Evolutionary conservation across 2,329 filamentous ascomycete species (phyloP), one percentile per base, ranked within the genome.

Genomic region (Didymella lethalis): DNA sequence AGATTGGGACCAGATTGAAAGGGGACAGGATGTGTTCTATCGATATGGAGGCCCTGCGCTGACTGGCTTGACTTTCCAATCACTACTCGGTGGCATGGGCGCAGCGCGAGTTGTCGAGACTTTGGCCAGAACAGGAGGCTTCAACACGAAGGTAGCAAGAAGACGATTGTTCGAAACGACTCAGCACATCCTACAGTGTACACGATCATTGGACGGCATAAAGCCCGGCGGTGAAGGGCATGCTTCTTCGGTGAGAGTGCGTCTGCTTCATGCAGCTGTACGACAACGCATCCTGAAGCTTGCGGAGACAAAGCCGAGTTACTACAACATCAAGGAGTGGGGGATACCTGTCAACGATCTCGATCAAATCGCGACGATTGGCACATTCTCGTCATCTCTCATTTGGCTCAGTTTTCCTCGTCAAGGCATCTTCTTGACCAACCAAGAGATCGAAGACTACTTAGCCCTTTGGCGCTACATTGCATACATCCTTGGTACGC

Each of bases 11-110:
- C 89, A 92, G 70, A 88, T 94, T 55, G 81, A 83, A 59, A 82
- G 90, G 68, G 91, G 90, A 0, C 90, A 94, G 72, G 85, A 90
- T 65, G 85, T 92, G 0, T 92, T 93, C 69, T 93, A 91, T 74
- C 85, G 90, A 34, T 93, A 93, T 74, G 89, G 86, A 18, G 87
- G 86, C 0, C 85, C 89, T 0, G 84, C 85, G 23, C 75, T 92
- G 20, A 89, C 87, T 7, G 86, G 77, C 44, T 82, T 88, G 46
- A 84, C 86, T 8, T 90, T 88, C 70, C 84, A 90, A 64, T 88
- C 86, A 6, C 78, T 91, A 0, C 78, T 91, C 2, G 89, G 89
- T 4, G 88, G 88, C 3, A 89, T 91, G 88, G 90, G 87, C 3
- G 87, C 88, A n/a, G 85, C 84, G 7, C 82, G 90, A 32, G 86